Conservation (phyloP, 1,284 basidiomycete species). For the Uromyces viciae-fabae region DNA sequence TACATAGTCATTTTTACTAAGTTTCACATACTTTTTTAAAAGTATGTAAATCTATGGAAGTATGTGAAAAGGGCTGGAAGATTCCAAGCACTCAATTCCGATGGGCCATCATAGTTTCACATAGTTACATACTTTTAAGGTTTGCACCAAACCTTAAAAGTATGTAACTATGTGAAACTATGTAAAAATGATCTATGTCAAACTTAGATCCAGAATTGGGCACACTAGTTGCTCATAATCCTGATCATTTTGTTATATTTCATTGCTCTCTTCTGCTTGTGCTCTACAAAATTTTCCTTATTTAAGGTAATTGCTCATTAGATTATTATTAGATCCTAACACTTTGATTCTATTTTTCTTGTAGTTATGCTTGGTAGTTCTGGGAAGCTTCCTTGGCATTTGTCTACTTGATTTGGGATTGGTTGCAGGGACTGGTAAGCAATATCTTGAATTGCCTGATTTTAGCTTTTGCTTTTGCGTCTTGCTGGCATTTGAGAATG, state of each 20-base stretch:
- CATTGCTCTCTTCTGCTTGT: background rate
- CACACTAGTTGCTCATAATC: background rate
- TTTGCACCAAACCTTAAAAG: too few species aligned
- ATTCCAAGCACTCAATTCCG: too few species aligned
- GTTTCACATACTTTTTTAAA: too few species aligned
- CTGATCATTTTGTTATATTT: background rate
- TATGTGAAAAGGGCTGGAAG: too few species aligned
- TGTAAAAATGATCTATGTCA: too few species aligned
- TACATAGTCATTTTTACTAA: too few species aligned
- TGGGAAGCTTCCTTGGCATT: background rate
- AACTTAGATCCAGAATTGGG: too few species aligned
- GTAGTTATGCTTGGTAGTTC: background rate
- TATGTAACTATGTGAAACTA: too few species aligned
- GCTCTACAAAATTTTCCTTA: background rate
- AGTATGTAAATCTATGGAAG: too few species aligned
- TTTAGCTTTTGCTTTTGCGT: background rate
- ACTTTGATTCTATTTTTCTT: background rate
- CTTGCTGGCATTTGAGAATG: background rate
- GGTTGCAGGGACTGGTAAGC: background rate
- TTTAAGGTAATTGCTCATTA: background rate
- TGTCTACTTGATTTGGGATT: background rate
- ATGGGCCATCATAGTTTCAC: too few species aligned
- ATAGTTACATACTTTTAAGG: too few species aligned
- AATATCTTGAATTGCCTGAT: background rate
- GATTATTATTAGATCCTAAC: background rate